Evolutionary conservation across 2,329 filamentous ascomycete genomes (phyloP), one percentile per base, ranked within the genome.

Genomic region (Calonectria crousiana): DNA sequence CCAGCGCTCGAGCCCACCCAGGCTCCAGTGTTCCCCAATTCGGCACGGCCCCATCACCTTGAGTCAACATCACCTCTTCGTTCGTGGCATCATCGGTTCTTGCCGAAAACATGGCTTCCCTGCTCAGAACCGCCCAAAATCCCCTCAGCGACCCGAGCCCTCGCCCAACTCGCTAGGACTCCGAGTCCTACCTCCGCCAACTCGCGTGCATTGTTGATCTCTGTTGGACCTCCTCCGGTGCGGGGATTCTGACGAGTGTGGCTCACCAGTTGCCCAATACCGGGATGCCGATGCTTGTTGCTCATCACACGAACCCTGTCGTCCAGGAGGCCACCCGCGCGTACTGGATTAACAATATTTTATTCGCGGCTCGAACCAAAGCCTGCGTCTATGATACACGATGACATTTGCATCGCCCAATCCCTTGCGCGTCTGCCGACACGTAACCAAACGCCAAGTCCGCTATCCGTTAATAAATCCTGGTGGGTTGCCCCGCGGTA

Each of bases 401-500:
- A 70, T 70, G 56, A 34, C 60, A 47, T 65, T 18, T 49, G 47
- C 36, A 47, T 56, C 49, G 28, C 58, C 30, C 58, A 28, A 28
- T 65, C 47, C 36, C 34, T 71, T 20, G 34, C 30, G n/a, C 41
- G 41, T 69, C 53, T 56, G 41, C 20, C 41, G 52, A 41, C 56
- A 56, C 14, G 36, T 49, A 20, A 11, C 32, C 34, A 71, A 71
- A 71, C 71, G 71, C 71, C 67, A 60, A 51, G 47, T 49, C 51
- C 71, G 16, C 6, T 41, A 41, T 52, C 71, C 51, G 32, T 62
- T 52, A 53, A 20, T 73, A 36, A 49, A 67, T 47, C 72, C 32
- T 47, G 30, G 28, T 53, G 32, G 66, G 68, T 71, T 41, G 68
- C 68, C 68, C 68, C 60, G 58, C 51, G 49, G 41, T 71, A 71